Evolutionary conservation across 163 green algal genomes (phyloP).

Genomic region (Scenedesmus sp.): DNA sequence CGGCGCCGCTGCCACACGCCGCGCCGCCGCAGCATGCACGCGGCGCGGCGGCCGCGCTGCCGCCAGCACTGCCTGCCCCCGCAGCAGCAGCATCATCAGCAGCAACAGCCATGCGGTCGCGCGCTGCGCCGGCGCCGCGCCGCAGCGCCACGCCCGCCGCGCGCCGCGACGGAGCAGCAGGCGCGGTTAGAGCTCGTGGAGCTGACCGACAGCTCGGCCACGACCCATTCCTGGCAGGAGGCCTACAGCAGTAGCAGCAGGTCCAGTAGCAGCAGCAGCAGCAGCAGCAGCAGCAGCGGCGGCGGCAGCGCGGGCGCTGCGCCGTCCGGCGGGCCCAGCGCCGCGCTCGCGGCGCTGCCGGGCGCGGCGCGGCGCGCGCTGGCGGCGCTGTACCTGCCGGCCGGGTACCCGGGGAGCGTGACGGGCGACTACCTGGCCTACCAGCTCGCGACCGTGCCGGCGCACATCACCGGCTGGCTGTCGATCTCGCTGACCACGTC

Average conservation of each 20-base stretch:
- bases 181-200: conserved; percentile 24
- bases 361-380: conserved; percentile 24
- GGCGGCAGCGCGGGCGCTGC: no score
- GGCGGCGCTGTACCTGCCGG: conserved; percentile 66
- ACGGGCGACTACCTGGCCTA: conserved; percentile 76
- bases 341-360: background rate
- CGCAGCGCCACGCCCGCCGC: no score
- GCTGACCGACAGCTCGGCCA: conserved; percentile 1
- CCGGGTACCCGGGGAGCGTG: conserved; percentile 65
- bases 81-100: conserved; percentile 16
- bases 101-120: no score
- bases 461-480: conserved; percentile 73
- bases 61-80: conserved; percentile 1
- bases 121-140: no score
- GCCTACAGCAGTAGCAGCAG: conserved; percentile 8
- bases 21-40: background rate
- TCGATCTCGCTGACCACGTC: conserved; percentile 71
- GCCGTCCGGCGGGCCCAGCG: no score
- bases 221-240: conserved; percentile 19
- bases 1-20: no score
- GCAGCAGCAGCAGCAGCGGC: conserved; percentile 12
- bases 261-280: conserved; percentile 8
- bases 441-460: conserved; percentile 79
- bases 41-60: no score
- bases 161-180: no score